Percentiles rank a stretch among this genome's conserved stretches.
Evolutionary conservation across 2,329 filamentous ascomycete genomes (phyloP).

Genomic region (Rutstroemia sp.): DNA sequence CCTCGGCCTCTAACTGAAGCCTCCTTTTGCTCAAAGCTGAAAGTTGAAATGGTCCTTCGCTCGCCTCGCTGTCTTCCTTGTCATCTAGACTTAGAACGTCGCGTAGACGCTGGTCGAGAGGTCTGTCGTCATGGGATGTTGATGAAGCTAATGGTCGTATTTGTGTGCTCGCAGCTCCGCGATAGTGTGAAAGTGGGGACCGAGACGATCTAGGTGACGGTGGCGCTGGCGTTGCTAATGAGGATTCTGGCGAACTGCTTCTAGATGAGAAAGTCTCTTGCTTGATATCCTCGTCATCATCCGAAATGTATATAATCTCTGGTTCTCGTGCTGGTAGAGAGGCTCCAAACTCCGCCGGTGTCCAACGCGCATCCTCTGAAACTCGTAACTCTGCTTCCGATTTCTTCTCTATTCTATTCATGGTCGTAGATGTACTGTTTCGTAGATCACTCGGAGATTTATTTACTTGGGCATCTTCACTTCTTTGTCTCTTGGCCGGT

Average conservation of each 20-base stretch:
- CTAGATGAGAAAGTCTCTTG: not conserved
- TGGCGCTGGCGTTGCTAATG: not conserved
- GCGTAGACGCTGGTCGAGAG: not conserved
- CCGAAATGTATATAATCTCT: conserved; percentile 1
- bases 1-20: not conserved
- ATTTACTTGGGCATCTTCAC: not conserved
- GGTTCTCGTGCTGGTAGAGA: not conserved
- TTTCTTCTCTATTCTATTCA: conserved; percentile 11
- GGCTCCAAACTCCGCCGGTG: conserved; percentile 15
- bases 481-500: conserved; percentile 18
- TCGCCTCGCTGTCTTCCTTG: not conserved
- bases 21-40: conserved; percentile 3
- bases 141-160: not conserved
- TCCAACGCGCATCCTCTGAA: conserved; percentile 17
- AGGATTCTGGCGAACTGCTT: not conserved
- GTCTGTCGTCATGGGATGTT: not conserved
- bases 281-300: conserved; percentile 3
- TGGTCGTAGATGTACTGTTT: not conserved
- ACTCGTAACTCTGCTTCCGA: conserved; percentile 14
- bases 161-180: not conserved
- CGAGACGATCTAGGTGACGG: not conserved
- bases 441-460: not conserved
- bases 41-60: not conserved
- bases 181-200: not conserved
- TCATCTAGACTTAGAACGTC: not conserved